Base-by-base conservation (phyloP, 2,329 filamentous ascomycete species). In the Colletotrichum lini region DNA sequence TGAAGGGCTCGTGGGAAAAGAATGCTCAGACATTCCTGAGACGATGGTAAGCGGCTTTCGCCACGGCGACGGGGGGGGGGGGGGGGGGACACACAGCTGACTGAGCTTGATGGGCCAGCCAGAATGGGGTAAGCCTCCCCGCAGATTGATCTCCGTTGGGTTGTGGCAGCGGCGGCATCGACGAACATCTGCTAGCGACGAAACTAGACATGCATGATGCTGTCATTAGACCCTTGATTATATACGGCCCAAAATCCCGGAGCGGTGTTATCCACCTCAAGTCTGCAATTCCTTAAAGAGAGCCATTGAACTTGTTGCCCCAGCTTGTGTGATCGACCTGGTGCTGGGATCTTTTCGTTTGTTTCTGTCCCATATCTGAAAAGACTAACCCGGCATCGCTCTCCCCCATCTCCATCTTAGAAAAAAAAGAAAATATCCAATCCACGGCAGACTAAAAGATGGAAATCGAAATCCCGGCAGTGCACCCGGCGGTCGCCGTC, bases 401-500 rank as follows among this genome's bases (percentile, higher is more conserved):
- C 60, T 10, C 30, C n/a, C 35, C 53, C n/a, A 13, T 26, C 13
- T 26, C 18, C 9, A 10, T 12, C 3, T 40, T 61, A 13, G 23
- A n/a, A 61, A 15, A 18, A n/a, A 61, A 15, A 18, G 26, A 18
- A 2, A 13, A 21, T 1, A 26, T 9, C n/a, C 9, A 3, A 21
- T 9, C 26, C n/a, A 38, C 21, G 42, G 9, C n/a, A 26, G 23
- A 30, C 26, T 38, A 8, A 2, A 74, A 53, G 4, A 73, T 64
- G 74, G 53, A 75, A 9, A 47, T 69, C 12, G 68, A 71, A 47
- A 66, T 79, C 38, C 75, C 78, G 8, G 35, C 64, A n/a, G 76
- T 76, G 16, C 78, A 80, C 61, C 61, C 69, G 2, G 77, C 78
- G 23, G 73, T 80, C 23, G 77, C 73, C 42, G 70, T 76, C 70